Evolutionary conservation across 129 eudicot species (phyloP), one percentile per base, ranked within the genome.

Genomic region (Helianthus annuus): DNA sequence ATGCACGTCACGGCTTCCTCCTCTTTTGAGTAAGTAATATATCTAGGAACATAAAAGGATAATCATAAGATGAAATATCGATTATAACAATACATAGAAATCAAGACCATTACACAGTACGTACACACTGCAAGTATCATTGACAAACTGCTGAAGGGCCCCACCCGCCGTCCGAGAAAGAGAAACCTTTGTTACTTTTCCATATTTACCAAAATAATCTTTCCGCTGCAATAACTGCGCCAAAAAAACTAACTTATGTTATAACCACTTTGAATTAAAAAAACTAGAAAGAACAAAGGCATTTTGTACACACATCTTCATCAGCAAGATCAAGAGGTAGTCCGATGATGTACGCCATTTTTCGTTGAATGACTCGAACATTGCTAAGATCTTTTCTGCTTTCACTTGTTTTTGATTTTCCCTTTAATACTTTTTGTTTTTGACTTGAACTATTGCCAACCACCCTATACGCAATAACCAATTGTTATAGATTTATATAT

Each of bases 1-100:
- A 91, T 91, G 73, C 97, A 91, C 10, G 83, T 83, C 39, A 91
- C 81, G 27, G 97, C 97, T 88, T 91, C 97, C 81, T 91, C 95
- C 80, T 91, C 95, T 74, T 86, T 91, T 62, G 95, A 83, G 77
- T 74, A 91, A 71, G 97, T 91, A 77, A 91, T 69, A 82, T 91
- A 91, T 80, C 95, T 91, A 58, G 27, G 1, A 65, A 52, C 60
- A 71, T 16, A 53, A 3, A 51, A 71, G 17, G 58, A 16, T 15
- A 78, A 68, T 67, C 51, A 61, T 32, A 32, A 2, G 61, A 32
- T 62, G 24, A 45, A n/a, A 34, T 62, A 15, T 34, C 73, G 40
- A 13, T 46, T 56, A 10, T 48, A 32, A 46, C 12, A 10, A 34
- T 46, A 48, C 48, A 78, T 17, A 40, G 66, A 32, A 49, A 42